These are phyloP conservation scores for Filobasidium floriforme DNA, from an alignment of 768 basidiomycete species.

Conservation along the genomic window DNA sequence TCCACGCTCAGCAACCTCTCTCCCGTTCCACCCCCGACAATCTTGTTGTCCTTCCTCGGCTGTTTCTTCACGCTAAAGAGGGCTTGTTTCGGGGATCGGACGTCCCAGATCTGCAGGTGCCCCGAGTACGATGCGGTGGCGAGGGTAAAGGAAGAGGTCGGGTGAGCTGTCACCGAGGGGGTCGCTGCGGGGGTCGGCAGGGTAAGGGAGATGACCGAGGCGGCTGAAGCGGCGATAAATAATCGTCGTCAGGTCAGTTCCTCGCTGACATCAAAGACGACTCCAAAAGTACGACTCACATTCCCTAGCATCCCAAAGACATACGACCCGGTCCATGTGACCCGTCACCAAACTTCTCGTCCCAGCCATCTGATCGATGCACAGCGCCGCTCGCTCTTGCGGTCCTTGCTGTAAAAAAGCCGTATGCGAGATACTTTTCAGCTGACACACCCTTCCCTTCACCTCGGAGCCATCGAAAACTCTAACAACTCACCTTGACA, in stretches of 20 bases:
- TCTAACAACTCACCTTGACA: conserved; percentile 40
- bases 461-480: not conserved
- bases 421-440: not conserved
- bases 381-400: conserved; percentile 45
- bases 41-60: conserved; percentile 38
- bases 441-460: not conserved
- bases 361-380: conserved; percentile 44
- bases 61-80: conserved; percentile 44
- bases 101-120: conserved; percentile 48
- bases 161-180: conserved; percentile 45
- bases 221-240: conserved; percentile 20
- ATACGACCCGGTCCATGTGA: conserved; percentile 47
- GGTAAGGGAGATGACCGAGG: conserved; percentile 46
- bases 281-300: no score
- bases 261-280: no score
- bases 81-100: conserved; percentile 47
- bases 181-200: conserved; percentile 45
- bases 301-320: conserved; percentile 47
- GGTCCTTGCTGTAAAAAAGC: conserved; percentile 41
- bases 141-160: conserved; percentile 45
- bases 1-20: conserved; percentile 47
- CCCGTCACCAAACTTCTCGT: conserved; percentile 45
- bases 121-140: conserved; percentile 46
- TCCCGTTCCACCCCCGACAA: conserved; percentile 28
- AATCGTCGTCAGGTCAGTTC: not conserved